Conservation (phyloP, 768 basidiomycete species). For the Boletus rufocinnamomeus region DNA sequence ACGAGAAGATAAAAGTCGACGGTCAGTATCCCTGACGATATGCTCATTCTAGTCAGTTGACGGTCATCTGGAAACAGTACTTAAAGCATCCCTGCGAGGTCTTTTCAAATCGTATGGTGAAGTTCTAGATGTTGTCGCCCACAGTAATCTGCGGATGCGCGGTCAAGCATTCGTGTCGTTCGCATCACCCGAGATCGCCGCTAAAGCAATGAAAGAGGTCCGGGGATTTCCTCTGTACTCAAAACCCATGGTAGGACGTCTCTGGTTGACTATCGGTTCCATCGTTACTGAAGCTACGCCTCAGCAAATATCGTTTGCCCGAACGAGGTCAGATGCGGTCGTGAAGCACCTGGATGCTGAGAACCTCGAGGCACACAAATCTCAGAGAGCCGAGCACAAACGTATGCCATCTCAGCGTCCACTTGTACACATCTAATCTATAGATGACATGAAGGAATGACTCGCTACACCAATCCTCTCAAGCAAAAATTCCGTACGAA, state of each 20-base stretch:
- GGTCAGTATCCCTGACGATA: slow-evolving; percentile 41
- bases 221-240: slow-evolving; percentile 93
- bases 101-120: slow-evolving; percentile 94
- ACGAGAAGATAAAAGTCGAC: slow-evolving; percentile 88
- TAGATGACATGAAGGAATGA: slow-evolving; percentile 52
- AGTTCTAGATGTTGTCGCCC: slow-evolving; percentile 94
- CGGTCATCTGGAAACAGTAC: slow-evolving; percentile 48
- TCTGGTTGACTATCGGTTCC: not conserved
- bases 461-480: slow-evolving; percentile 87
- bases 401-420: slow-evolving; percentile 50
- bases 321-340: slow-evolving; percentile 85
- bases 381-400: slow-evolving; percentile 75
- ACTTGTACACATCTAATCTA: not conserved
- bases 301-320: slow-evolving; percentile 97
- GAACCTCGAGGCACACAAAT: slow-evolving; percentile 74
- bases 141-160: slow-evolving; percentile 93
- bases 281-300: slow-evolving; percentile 3
- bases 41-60: slow-evolving; percentile 12
- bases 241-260: slow-evolving; percentile 82
- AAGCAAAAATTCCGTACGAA: slow-evolving; percentile 85
- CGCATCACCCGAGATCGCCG: slow-evolving; percentile 75
- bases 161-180: slow-evolving; percentile 99
- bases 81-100: slow-evolving; percentile 84
- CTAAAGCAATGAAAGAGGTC: slow-evolving; percentile 90
- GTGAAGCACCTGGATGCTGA: slow-evolving; percentile 73